Evolutionary conservation across 176 grass and related monocot genomes (phyloP).

Genomic region (Zea mays): Zm-B73-REFERENCE-NAM-5.0 NC_050096.1:33853501-33854000

Average conservation of each 20-base stretch:
- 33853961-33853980: constrained; percentile 8
- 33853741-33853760: neutral
- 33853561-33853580: constrained; percentile 42
- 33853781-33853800: constrained; percentile 12
- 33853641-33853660: too few relatives aligned
- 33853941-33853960: neutral
- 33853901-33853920: too few relatives aligned
- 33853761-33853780: neutral
- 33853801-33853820: constrained; percentile 3
- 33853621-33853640: too few relatives aligned
- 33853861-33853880: neutral
- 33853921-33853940: neutral
- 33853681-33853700: neutral
- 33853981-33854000: constrained; percentile 76
- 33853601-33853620: neutral
- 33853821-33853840: neutral
- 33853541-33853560: constrained; percentile 72
- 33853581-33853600: neutral
- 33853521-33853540: constrained; percentile 79
- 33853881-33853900: too few relatives aligned
- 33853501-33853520: constrained; percentile 93
- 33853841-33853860: neutral
- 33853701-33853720: neutral
- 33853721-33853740: neutral
- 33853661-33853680: constrained; percentile 9